phyloP scores from a whole-genome alignment of 2,329 filamentous ascomycete species.

The Bipolaris oryzae region DNA sequence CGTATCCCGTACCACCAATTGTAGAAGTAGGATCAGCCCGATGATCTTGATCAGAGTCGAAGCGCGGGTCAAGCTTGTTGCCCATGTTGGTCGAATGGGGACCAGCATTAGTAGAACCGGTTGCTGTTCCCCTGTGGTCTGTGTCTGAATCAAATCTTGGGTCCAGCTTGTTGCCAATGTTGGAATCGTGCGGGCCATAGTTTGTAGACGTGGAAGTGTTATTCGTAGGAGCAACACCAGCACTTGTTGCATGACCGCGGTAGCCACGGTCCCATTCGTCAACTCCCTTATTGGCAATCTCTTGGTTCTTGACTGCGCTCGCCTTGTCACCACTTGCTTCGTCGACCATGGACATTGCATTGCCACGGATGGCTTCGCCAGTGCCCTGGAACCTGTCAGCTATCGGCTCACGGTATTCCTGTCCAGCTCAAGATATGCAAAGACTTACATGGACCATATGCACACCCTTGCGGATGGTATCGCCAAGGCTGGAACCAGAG shows the following conservation, averaged over 20 bases:
- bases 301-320: conserved; percentile 37
- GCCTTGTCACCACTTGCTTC: conserved; percentile 39
- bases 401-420: background rate
- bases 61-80: conserved; percentile 46
- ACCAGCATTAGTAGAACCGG: conserved; percentile 34
- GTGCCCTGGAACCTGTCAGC: conserved; percentile 38
- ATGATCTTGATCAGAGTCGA: conserved; percentile 32
- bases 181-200: conserved; percentile 40
- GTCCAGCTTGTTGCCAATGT: conserved; percentile 41
- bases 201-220: conserved; percentile 37
- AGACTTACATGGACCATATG: conserved; percentile 43
- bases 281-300: conserved; percentile 41
- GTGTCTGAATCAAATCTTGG: conserved; percentile 40
- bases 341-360: conserved; percentile 46
- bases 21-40: conserved; percentile 22
- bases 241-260: conserved; percentile 38
- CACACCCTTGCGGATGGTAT: conserved; percentile 43
- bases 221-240: conserved; percentile 35
- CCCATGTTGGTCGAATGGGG: conserved; percentile 37
- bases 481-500: conserved; percentile 34
- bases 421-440: background rate
- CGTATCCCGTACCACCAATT: conserved; percentile 19
- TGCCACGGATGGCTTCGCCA: conserved; percentile 49
- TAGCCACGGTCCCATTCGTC: conserved; percentile 45
- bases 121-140: conserved; percentile 26